Evolutionary conservation across 345 rosid genomes (phyloP).

Genomic region (Durio zibethinus): DNA sequence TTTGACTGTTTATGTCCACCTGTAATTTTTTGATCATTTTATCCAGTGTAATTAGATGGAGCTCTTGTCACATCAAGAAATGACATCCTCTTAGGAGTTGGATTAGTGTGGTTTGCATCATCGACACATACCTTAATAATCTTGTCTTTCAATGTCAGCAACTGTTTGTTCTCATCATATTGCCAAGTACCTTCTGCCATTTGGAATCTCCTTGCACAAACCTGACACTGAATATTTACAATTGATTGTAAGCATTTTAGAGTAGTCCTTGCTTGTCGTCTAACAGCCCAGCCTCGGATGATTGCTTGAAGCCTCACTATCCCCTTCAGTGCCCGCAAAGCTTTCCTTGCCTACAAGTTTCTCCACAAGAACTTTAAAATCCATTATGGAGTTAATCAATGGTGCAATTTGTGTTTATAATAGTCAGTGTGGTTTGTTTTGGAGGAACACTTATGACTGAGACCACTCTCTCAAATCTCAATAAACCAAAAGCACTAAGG

Average conservation of each 20-base stretch:
- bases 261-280: slow-evolving; percentile 78
- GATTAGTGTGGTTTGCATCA: neutral
- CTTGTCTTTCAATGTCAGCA: slow-evolving; percentile 48
- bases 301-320: slow-evolving; percentile 91
- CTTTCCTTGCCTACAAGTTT: slow-evolving; percentile 74
- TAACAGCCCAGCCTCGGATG: slow-evolving; percentile 69
- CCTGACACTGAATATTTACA: slow-evolving; percentile 73
- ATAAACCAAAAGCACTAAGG: too few species aligned
- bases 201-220: slow-evolving; percentile 52
- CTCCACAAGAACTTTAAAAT: neutral
- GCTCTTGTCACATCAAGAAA: neutral
- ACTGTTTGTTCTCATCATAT: slow-evolving; percentile 40
- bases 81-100: neutral
- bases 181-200: slow-evolving; percentile 30
- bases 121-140: slow-evolving; percentile 40
- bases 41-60: neutral
- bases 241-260: slow-evolving; percentile 83
- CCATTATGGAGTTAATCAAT: neutral
- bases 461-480: neutral
- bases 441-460: neutral
- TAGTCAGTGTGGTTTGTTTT: neutral
- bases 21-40: slow-evolving; percentile 27
- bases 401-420: neutral
- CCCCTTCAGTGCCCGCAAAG: slow-evolving; percentile 82
- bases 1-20: slow-evolving; percentile 61